Conservation (phyloP, 495 filamentous ascomycete genomes). For the Saxophila tyrrhenica region DNA sequence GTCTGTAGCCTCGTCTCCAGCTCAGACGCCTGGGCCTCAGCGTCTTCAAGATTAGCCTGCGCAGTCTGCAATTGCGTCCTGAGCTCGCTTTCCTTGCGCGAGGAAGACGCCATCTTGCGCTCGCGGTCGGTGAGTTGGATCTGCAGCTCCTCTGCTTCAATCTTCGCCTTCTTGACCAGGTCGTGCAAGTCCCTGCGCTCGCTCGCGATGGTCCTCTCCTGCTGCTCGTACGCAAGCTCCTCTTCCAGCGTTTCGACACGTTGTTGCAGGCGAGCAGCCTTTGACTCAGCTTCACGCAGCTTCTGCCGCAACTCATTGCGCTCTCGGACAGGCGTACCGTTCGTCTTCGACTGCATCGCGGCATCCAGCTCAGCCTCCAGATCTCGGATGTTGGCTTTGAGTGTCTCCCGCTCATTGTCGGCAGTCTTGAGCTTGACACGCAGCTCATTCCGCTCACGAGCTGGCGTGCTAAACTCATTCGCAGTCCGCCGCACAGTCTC, state of each 20-base stretch:
- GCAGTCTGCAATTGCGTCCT: constrained; percentile 13
- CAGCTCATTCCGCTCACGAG: constrained; percentile 16
- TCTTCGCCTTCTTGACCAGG: constrained; percentile 52
- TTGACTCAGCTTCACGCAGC: constrained; percentile 24
- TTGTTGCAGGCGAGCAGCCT: constrained; percentile 15
- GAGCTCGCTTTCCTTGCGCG: constrained; percentile 37
- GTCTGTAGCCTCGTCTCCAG: constrained; percentile 7
- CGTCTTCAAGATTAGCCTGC: constrained; percentile 19
- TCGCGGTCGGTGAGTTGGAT: constrained; percentile 43
- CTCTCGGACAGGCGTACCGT: constrained; percentile 17
- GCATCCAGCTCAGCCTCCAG: constrained; percentile 28
- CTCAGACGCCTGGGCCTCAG: constrained; percentile 17
- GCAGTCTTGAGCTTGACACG: constrained; percentile 12
- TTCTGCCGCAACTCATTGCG: constrained; percentile 24
- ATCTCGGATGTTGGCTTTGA: constrained; percentile 20
- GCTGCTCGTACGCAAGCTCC: constrained; percentile 27
- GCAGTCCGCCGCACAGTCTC: constrained; percentile 17
- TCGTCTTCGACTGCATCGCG: constrained; percentile 13
- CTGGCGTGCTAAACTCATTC: constrained; percentile 14
- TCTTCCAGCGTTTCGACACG: constrained; percentile 27
- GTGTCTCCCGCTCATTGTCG: constrained; percentile 8
- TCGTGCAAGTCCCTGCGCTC: constrained; percentile 58
- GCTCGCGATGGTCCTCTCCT: constrained; percentile 38
- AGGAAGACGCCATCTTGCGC: constrained; percentile 2
- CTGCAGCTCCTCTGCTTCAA: constrained; percentile 53